Conservation (phyloP, 192 early-diverging fungal genomes). For the Umbelopsis sp. region DNA sequence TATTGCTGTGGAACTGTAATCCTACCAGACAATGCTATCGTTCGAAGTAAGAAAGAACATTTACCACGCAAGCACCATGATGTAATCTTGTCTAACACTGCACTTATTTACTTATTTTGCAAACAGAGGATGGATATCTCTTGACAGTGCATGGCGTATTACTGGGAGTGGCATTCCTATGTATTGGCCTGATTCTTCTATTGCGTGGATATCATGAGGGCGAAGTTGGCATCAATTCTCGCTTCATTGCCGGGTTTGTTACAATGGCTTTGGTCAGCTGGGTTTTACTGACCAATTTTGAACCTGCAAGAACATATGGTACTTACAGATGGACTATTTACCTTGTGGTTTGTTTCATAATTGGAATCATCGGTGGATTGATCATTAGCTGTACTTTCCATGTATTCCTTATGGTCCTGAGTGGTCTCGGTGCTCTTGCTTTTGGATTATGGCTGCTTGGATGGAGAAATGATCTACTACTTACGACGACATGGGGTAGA, state of each 20-base stretch:
- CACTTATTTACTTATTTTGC: not conserved
- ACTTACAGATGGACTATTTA: constrained; percentile 32
- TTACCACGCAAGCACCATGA: not conserved
- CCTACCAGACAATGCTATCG: not conserved
- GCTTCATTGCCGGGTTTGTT: constrained; percentile 38
- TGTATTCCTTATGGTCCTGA: constrained; percentile 38
- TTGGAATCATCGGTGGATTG: constrained; percentile 36
- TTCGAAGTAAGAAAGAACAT: not conserved
- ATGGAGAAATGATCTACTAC: constrained; percentile 39
- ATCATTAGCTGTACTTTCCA: constrained; percentile 39
- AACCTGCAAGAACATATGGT: constrained; percentile 35
- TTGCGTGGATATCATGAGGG: not conserved
- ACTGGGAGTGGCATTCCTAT: not conserved
- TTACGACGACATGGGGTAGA: constrained; percentile 35
- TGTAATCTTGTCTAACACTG: not conserved
- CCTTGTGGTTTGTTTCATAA: constrained; percentile 39
- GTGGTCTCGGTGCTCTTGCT: constrained; percentile 36
- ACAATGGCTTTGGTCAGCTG: constrained; percentile 40
- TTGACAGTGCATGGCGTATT: not conserved
- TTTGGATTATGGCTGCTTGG: constrained; percentile 49
- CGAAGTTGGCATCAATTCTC: not conserved
- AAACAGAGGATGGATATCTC: constrained; percentile 1
- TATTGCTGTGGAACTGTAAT: not conserved
- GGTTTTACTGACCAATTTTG: constrained; percentile 46
- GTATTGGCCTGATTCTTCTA: not conserved